phyloP scores from a whole-genome alignment of 768 basidiomycete genomes.

The Pulveroboletus sp. region DNA sequence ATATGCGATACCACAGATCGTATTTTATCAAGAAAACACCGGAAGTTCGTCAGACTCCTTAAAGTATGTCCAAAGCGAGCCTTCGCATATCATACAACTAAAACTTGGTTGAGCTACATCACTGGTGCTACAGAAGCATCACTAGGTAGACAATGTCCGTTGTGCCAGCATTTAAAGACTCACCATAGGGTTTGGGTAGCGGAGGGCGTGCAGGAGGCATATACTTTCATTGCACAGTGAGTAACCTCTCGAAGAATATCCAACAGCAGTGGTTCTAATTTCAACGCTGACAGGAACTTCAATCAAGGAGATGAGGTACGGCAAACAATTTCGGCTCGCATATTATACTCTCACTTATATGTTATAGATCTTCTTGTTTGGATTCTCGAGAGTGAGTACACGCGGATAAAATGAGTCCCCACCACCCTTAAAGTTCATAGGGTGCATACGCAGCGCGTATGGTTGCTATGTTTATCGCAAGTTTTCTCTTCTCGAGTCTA shows the following conservation, averaged over 20 bases:
- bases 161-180: neutral
- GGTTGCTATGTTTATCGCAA: conserved; percentile 54
- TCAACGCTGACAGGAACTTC: conserved; percentile 49
- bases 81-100: neutral
- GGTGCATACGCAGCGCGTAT: conserved; percentile 76
- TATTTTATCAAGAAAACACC: conserved; percentile 64
- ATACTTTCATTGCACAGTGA: conserved; percentile 77
- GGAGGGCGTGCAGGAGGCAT: conserved; percentile 73
- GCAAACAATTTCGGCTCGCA: neutral
- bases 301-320: conserved; percentile 65
- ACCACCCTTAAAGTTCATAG: conserved; percentile 30
- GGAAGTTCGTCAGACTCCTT: conserved; percentile 53
- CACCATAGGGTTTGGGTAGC: conserved; percentile 31
- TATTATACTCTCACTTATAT: conserved; percentile 5
- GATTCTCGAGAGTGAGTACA: conserved; percentile 60
- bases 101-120: conserved; percentile 6
- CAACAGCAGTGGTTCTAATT: neutral
- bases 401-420: neutral
- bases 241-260: conserved; percentile 20
- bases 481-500: neutral
- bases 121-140: conserved; percentile 62
- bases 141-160: conserved; percentile 40
- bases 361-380: conserved; percentile 66
- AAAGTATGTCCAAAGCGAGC: conserved; percentile 54
- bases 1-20: conserved; percentile 51